Evolutionary conservation across 2,329 filamentous ascomycete genomes (phyloP).

Genomic region (Leptographium procerum): DNA sequence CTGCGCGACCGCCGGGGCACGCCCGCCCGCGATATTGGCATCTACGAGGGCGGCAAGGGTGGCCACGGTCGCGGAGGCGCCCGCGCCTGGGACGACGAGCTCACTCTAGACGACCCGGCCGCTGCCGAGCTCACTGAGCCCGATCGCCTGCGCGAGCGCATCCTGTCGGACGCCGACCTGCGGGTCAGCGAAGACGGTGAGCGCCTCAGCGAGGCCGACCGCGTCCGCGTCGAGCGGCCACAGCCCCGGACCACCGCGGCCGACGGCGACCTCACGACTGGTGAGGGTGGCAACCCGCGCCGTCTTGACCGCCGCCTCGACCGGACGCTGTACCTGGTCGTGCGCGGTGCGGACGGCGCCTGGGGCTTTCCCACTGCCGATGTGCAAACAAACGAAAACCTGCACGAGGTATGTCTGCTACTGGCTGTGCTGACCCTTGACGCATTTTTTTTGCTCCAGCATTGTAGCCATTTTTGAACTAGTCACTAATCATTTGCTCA

Average conservation of each 20-base stretch:
- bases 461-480: background rate
- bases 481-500: background rate
- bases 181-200: conserved; percentile 50
- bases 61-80: conserved; percentile 22
- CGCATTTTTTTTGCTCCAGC: background rate
- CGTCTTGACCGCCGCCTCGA: conserved; percentile 64
- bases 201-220: conserved; percentile 43
- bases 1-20: conserved; percentile 60
- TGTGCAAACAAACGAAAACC: conserved; percentile 58
- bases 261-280: conserved; percentile 62
- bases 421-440: background rate
- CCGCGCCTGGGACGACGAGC: conserved; percentile 83
- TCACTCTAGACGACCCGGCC: conserved; percentile 61
- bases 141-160: conserved; percentile 51
- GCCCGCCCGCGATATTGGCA: conserved; percentile 72
- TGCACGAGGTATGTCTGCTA: conserved; percentile 70
- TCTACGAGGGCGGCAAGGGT: conserved; percentile 48
- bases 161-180: conserved; percentile 65
- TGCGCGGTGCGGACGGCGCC: conserved; percentile 55
- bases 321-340: conserved; percentile 76
- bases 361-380: conserved; percentile 77
- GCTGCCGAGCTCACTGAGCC: conserved; percentile 35
- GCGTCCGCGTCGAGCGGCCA: conserved; percentile 59
- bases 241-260: conserved; percentile 59
- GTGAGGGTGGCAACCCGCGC: conserved; percentile 59